Base-by-base conservation (phyloP, 768 basidiomycete genomes). In the Lactifluus echinatus region DNA sequence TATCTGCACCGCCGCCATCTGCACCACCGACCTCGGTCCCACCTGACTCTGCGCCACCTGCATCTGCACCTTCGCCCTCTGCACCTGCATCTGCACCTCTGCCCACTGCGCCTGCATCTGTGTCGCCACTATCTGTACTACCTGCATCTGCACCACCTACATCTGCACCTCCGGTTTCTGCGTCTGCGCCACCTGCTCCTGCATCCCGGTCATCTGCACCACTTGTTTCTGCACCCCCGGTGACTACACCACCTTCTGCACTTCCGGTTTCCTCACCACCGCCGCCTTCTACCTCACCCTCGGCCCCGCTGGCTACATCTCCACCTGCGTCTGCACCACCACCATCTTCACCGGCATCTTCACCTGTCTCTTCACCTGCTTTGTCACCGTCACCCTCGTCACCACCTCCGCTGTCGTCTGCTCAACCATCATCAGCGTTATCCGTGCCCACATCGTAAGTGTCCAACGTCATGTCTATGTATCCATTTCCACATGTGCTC, bases 381-480 rank as follows among this genome's bases (percentile, higher is more conserved):
- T 5, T 19, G 19, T 3, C 37, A 7, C 15, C 24, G 14, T 19
- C 43, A 5, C 14, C 43, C 8, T 33, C 54, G 5, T 56, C 65
- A 11, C 59, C 59, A 19, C 55, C 64, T 14, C 57, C 67, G 28
- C 46, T 63, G 10, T 36, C 65, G 11, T 21, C 64, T 24, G 60
- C 68, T n/a, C 64, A 63, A 49, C 39, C 56, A 3, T 50, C 64
- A 23, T 57, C 63, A 26, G 57, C 57, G 12, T 65, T 70, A 8
- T 55, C 68, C 21, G 43, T 62, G 12, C 14, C 29, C 33, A 12
- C 36, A 8, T 11, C 40, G 57, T 58, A 17, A 58, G 57, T 53
- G n/a, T n/a, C 23, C 23, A 28, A 4, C 31, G 23, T 34, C 34
- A 8, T 33, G 5, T 5, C 43, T n/a, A n/a, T n/a, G 11, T 17